Evolutionary conservation across 1,284 basidiomycete genomes (phyloP), one percentile per base, ranked within the genome.

Genomic region (Leccinum angustisporum): DNA sequence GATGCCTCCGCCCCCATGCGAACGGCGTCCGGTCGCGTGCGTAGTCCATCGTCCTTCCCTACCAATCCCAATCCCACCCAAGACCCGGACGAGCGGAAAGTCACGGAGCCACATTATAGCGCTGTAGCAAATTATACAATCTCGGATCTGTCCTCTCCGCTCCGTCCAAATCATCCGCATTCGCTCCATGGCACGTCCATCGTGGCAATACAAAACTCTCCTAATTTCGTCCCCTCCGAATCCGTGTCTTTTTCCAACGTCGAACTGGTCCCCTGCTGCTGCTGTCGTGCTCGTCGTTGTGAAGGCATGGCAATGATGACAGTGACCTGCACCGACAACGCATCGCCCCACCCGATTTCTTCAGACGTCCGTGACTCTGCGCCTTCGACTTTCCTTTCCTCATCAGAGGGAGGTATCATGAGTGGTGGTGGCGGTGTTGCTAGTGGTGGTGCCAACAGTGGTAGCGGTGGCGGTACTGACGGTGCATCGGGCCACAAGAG

Each of bases 241-340:
- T 58, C 52, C 34, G 11, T 21, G 4, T 63, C 56, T 31, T 34
- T 34, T 25, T 11, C 56, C 36, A 52, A 57, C 48, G 58, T 58
- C 25, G 63, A 61, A 3, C 63, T 10, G 7, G 54, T 46, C 38
- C 25, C 11, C 38, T 18, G 43, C 43, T 46, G 18, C 43, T 21
- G 43, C 18, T 46, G 18, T 21, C 9, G 9, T 46, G 43, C 43
- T 46, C 13, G 57, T 31, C 61, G 65, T 59, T 61, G 69, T 4
- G 67, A 74, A n/a, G 81, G 81, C 79, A 83, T 79, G n/a, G 75
- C 67, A 40, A 83, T 74, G 30, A 77, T 69, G 30, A 81, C 75
- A 9, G 76, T 73, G 16, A 83, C 72, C 54, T 77, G 78, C 21
- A 81, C 53, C 14, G 64, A 68, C 54, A 65, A 60, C 30, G 57